A percentile compares a stretch with the other conserved stretches of the same genome.
These are phyloP conservation scores for Aspergillus affinis DNA, from an alignment of 495 filamentous ascomycete species.

Conservation along the genomic window DNA sequence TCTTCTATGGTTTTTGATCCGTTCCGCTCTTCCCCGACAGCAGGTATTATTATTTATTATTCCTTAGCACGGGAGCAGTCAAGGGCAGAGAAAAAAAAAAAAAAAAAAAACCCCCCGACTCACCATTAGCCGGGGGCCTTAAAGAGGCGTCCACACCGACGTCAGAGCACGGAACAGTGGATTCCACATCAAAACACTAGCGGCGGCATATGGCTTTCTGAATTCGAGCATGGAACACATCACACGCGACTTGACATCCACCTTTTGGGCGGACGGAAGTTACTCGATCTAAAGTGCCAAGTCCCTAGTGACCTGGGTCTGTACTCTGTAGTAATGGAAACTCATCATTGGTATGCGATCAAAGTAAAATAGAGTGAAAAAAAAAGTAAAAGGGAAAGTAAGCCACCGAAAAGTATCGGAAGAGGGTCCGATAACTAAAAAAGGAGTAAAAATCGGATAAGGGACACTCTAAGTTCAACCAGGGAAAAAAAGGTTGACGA, in stretches of 20 bases:
- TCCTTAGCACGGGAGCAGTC: no score
- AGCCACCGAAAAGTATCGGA: not conserved
- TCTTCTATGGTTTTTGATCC: not conserved
- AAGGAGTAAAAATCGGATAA: not conserved
- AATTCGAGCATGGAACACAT: constrained; percentile 24
- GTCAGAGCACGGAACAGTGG: constrained; percentile 32
- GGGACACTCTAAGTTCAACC: not conserved
- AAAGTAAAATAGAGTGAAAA: not conserved
- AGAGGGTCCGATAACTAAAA: not conserved
- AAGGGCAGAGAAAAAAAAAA: not conserved
- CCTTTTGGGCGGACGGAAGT: not conserved
- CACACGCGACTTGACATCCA: constrained; percentile 16
- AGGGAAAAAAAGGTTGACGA: not conserved
- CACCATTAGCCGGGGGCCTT: not conserved
- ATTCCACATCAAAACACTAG: constrained; percentile 14
- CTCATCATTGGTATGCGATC: constrained; percentile 1
- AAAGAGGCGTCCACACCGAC: constrained; percentile 25
- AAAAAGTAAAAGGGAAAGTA: not conserved
- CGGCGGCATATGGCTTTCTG: not conserved
- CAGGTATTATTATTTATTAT: not conserved
- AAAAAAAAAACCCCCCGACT: not conserved
- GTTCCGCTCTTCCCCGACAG: not conserved
- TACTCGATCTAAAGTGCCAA: not conserved
- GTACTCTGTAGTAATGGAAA: constrained; percentile 5
- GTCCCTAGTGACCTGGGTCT: constrained; percentile 1